Conservation (phyloP, 768 basidiomycete genomes). For the Suillus subaureus region DNA sequence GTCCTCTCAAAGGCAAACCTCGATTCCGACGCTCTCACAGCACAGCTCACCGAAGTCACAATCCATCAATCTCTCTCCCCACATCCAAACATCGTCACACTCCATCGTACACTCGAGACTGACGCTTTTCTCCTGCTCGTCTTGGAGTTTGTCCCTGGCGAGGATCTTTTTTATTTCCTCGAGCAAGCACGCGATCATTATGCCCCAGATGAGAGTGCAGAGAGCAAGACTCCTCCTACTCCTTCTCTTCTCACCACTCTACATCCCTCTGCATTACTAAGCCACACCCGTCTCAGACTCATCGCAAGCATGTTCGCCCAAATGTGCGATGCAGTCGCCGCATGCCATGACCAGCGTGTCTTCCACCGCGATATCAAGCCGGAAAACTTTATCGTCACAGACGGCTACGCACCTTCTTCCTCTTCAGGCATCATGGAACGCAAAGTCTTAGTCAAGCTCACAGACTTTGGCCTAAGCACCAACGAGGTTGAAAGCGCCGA, state of each 20-base stretch:
- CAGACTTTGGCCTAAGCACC: constrained; percentile 96
- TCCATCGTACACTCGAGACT: constrained; percentile 93
- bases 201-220: constrained; percentile 38
- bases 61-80: constrained; percentile 91
- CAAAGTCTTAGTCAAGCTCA: constrained; percentile 93
- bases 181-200: constrained; percentile 93
- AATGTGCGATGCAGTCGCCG: constrained; percentile 97
- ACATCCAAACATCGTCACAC: constrained; percentile 93
- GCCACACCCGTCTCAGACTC: constrained; percentile 83
- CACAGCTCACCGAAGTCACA: constrained; percentile 93
- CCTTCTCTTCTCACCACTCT: constrained; percentile 88
- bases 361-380: constrained; percentile 99
- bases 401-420: constrained; percentile 58
- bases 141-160: constrained; percentile 94
- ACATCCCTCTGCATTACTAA: constrained; percentile 79
- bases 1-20: constrained; percentile 94
- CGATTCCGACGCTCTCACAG: constrained; percentile 80
- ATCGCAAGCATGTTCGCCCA: constrained; percentile 98
- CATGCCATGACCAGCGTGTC: constrained; percentile 88
- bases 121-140: constrained; percentile 88
- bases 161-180: constrained; percentile 97
- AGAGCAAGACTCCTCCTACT: constrained; percentile 77
- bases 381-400: constrained; percentile 96
- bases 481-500: constrained; percentile 87
- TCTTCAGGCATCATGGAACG: constrained; percentile 58